Evolutionary conservation across 2,329 filamentous ascomycete species (phyloP).

Genomic region (Alternaria triticina): DNA sequence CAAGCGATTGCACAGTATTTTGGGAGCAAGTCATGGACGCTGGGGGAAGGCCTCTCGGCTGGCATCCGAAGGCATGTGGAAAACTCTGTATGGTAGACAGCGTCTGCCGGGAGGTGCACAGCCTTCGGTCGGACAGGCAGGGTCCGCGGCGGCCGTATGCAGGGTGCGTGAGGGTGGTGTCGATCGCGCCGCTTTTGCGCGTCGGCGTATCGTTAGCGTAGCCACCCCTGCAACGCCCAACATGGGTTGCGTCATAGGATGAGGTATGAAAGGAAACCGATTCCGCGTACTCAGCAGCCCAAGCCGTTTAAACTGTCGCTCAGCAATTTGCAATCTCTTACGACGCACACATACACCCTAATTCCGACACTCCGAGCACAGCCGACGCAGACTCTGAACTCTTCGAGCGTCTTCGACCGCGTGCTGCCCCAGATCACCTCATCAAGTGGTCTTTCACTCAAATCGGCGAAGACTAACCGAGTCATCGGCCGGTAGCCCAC

Average conservation of each 20-base stretch:
- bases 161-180: slow-evolving; percentile 22
- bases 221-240: slow-evolving; percentile 21
- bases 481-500: slow-evolving; percentile 36
- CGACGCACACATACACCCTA: slow-evolving; percentile 27
- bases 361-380: slow-evolving; percentile 35
- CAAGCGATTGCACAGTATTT: slow-evolving; percentile 30
- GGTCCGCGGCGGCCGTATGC: slow-evolving; percentile 19
- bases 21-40: slow-evolving; percentile 11
- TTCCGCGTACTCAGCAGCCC: slow-evolving; percentile 29
- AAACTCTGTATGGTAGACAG: slow-evolving; percentile 20
- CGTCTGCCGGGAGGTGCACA: slow-evolving; percentile 20
- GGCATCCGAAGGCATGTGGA: slow-evolving; percentile 30
- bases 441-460: slow-evolving; percentile 32
- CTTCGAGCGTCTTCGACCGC: slow-evolving; percentile 39
- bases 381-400: slow-evolving; percentile 24
- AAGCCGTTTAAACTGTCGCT: slow-evolving; percentile 37
- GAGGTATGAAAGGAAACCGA: slow-evolving; percentile 34
- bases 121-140: slow-evolving; percentile 27
- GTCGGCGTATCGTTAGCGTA: slow-evolving; percentile 6
- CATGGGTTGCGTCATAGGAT: slow-evolving; percentile 19
- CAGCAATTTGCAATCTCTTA: slow-evolving; percentile 44
- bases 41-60: slow-evolving; percentile 25
- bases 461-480: slow-evolving; percentile 38
- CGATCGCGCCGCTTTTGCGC: slow-evolving; percentile 19
- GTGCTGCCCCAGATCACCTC: slow-evolving; percentile 41